Conservation (phyloP, 495 filamentous ascomycete genomes). For the Lepidopterella palustris region DNA sequence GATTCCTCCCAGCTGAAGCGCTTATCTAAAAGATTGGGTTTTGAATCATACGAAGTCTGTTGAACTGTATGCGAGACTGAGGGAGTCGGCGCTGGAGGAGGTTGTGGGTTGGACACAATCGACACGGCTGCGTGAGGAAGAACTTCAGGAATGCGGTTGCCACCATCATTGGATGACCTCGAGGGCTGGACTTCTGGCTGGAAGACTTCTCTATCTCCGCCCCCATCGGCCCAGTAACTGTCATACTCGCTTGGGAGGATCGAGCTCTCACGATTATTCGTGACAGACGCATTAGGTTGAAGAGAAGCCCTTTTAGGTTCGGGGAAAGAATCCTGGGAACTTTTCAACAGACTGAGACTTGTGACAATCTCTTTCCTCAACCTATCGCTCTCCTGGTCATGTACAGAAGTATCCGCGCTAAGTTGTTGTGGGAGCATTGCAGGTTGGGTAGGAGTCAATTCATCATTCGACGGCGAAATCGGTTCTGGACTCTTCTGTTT, state of each 20-base stretch:
- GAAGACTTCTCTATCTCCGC: neutral
- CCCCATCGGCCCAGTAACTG: slow-evolving; percentile 49
- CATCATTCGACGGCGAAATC: slow-evolving; percentile 19
- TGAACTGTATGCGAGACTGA: neutral
- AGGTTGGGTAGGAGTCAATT: slow-evolving; percentile 34
- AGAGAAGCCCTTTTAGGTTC: slow-evolving; percentile 7
- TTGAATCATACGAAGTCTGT: neutral
- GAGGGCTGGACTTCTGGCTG: neutral
- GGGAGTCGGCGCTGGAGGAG: neutral
- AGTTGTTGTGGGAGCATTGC: slow-evolving; percentile 48
- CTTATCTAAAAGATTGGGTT: slow-evolving; percentile 20
- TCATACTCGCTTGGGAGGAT: slow-evolving; percentile 55
- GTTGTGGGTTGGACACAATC: neutral
- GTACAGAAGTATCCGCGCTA: slow-evolving; percentile 49
- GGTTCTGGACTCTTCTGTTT: slow-evolving; percentile 38
- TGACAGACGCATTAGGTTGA: slow-evolving; percentile 3
- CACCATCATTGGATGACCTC: neutral
- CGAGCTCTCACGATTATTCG: slow-evolving; percentile 39
- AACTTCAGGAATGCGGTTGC: neutral
- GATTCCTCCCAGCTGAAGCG: slow-evolving; percentile 37
- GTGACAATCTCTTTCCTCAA: slow-evolving; percentile 75
- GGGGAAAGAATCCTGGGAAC: neutral
- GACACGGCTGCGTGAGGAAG: too few species aligned
- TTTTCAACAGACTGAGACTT: slow-evolving; percentile 51
- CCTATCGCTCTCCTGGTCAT: slow-evolving; percentile 69